Base-by-base conservation (phyloP, 257 asterid species). In the Capsicum baccatum region DNA sequence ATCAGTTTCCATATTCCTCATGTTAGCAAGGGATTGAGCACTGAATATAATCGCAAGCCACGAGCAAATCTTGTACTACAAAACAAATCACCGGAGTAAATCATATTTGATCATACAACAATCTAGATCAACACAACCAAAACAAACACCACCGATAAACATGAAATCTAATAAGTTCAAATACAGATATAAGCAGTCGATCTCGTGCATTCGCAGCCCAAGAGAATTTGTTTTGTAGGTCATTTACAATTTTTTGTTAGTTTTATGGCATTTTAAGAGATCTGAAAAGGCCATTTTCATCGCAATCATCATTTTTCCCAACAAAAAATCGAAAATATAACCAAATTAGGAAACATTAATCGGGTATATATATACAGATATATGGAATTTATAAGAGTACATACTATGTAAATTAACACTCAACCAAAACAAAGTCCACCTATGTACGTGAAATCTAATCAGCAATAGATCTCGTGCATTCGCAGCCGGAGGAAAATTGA, bases 11-110 rank as follows among this genome's bases (percentile, higher is more conserved):
- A 96, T 80, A 85, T 94, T 94, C 94, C 92, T 95, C 97, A 96
- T 94, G 87, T 96, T 94, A 79, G 98, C 92, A 48, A 96, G 92
- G 62, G 99, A 93, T 69, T 96, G 99, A 0, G 98, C 98, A 83
- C 93, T 89, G 82, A 94, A 96, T 84, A 96, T 93, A 54, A 96
- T 93, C 8, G 98, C 98, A 50, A 93, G 91, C 99, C 99, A 96
- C 62, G 99, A 94, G 85, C 98, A 94, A 47, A 85, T 63, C 97
- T 94, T 96, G 91, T 93, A 93, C 98, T 96, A 95, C 58, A 19
- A 87, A 67, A 19, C 48, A 59, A 8, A 82, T 64, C 54, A 82
- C 2, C 66, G 35, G 26, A 37, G 76, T 68, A 37, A 68, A 68
- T 66, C 11, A 68, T 39, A 21, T 12, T 12, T 15, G 52, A 68